A percentile compares a stretch with the other conserved stretches of the same genome.
Evolutionary conservation across 306 rosid species (phyloP).

Genomic region (Rosa multiflora): DNA sequence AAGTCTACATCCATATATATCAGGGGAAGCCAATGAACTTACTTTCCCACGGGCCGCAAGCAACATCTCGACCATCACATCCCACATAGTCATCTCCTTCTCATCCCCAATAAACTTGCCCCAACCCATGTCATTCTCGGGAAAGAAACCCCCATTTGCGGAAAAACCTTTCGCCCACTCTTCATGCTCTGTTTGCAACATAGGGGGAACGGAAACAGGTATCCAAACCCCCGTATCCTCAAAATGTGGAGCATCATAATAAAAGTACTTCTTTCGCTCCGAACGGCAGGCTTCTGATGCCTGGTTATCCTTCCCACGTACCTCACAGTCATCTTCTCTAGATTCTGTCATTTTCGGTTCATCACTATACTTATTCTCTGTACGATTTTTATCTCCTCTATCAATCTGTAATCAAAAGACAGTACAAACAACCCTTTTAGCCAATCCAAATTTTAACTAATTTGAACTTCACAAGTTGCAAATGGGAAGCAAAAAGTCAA

Average conservation of each 20-base stretch:
- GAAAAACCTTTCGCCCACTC: constrained; percentile 71
- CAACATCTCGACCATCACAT: constrained; percentile 86
- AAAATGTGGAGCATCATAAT: constrained; percentile 60
- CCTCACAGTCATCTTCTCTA: constrained; percentile 36
- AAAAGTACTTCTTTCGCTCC: constrained; percentile 63
- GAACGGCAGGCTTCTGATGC: constrained; percentile 31
- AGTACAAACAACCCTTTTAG: background rate
- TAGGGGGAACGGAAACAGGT: constrained; percentile 97
- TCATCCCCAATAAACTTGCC: constrained; percentile 65
- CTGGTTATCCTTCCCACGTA: constrained; percentile 29
- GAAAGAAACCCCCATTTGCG: constrained; percentile 77
- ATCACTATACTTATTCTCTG: constrained; percentile 23
- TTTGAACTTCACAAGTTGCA: background rate
- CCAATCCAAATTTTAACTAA: background rate
- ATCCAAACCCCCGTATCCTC: constrained; percentile 98
- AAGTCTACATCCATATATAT: constrained; percentile 37
- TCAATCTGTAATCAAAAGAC: constrained; percentile 37
- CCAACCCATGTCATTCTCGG: constrained; percentile 89
- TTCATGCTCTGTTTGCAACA: constrained; percentile 72
- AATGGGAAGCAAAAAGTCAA: background rate
- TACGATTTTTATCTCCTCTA: constrained; percentile 28
- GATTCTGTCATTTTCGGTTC: constrained; percentile 23
- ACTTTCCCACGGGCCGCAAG: constrained; percentile 84
- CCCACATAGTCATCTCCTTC: constrained; percentile 96
- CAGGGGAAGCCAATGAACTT: constrained; percentile 63